Base-by-base conservation (phyloP, 495 filamentous ascomycete species). In the Neurospora hispaniola region DNA sequence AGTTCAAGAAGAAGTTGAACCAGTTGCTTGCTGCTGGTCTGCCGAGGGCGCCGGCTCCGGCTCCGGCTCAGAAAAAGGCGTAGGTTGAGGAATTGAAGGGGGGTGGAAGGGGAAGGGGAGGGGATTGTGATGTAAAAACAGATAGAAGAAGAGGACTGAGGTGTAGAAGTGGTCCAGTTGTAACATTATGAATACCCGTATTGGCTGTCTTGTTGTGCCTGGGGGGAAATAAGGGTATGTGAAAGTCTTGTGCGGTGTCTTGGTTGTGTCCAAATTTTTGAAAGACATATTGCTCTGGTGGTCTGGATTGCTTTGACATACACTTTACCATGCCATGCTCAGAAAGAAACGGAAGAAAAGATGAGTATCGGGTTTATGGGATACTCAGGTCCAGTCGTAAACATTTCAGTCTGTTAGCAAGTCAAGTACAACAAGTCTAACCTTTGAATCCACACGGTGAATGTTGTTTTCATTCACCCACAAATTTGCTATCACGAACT, bases 1-100 rank as follows among this genome's bases (percentile, higher is more conserved):
- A 54, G 69, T 80, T 81, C 41, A 70, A 74, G 43, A 73, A 71
- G 5, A 81, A 78, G 77, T 69, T 81, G 41, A 31, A 76, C 16
- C 69, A 48, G 59, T 42, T 80, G 72, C 73, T 81, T 43, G 76
- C 78, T 18, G 73, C 68, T 39, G 72, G 74, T 35, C 40, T 41
- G 62, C 69, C 71, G 10, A 72, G 48, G 18, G 71, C 42, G n/a
- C n/a, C n/a, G 40, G 18, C 70, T 2, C 12, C 70, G 7, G 18
- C 72, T 20, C 43, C 71, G 48, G 62, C 73, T 3, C 72, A 75
- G 76, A 75, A 71, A 71, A 44, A 38, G 42, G 70, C 43, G 27
- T 31, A 31, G 23, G 23, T 23, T 23, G 27, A 31, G 27, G 27
- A 31, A 31, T 31, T 23, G 23, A 23, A 23, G 27, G 27, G 27